A percentile compares a stretch with the other conserved stretches of the same genome.
These are phyloP conservation scores for Serendipita sp. DNA, from an alignment of 1,284 basidiomycete genomes.

Conservation along the genomic window DNA sequence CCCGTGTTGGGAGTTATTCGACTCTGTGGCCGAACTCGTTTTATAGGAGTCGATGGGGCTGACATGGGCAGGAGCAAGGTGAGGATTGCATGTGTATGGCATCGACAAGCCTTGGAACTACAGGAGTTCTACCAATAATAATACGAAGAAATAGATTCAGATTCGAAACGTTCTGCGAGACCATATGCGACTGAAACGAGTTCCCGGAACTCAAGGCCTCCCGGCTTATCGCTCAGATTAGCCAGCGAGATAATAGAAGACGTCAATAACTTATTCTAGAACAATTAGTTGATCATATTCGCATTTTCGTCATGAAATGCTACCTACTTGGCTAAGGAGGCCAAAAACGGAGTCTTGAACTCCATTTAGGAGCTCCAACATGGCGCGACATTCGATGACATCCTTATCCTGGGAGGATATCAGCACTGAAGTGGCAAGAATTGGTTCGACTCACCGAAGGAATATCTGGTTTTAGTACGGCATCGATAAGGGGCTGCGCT, in stretches of 20 bases:
- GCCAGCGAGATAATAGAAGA: not conserved
- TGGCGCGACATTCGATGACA: slow-evolving; percentile 3
- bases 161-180: not conserved
- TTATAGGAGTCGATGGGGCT: too few relatives aligned
- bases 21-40: too few relatives aligned
- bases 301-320: not conserved
- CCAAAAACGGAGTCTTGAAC: not conserved
- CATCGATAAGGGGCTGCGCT: not conserved
- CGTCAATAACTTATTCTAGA: not conserved
- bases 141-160: not conserved
- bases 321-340: not conserved
- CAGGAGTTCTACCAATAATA: too few relatives aligned
- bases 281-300: not conserved
- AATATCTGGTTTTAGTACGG: not conserved
- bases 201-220: not conserved
- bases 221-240: not conserved
- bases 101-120: too few relatives aligned
- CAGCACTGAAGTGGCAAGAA: not conserved
- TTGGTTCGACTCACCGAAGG: not conserved
- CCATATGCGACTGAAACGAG: not conserved
- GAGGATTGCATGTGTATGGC: too few relatives aligned
- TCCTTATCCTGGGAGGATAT: not conserved
- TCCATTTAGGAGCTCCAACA: not conserved
- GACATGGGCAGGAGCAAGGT: too few relatives aligned
- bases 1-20: too few relatives aligned